These are phyloP conservation scores for Papiliotrema nemorosa DNA, from an alignment of 1,284 basidiomycete species.

Conservation along the genomic window DNA sequence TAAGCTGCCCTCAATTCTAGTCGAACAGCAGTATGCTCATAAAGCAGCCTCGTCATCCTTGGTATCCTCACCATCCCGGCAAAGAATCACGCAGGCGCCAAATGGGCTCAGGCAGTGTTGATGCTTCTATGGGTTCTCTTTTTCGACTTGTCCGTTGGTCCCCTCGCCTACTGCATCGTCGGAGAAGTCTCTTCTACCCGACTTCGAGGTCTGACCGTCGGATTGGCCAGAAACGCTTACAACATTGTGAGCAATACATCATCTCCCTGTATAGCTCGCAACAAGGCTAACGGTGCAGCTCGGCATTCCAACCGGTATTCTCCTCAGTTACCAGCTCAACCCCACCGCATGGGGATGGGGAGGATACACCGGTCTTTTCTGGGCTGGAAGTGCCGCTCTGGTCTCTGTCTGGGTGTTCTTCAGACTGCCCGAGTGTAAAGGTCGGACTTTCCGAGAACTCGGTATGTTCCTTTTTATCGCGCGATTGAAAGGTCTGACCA, in stretches of 20 bases:
- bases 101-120: slow-evolving; percentile 8
- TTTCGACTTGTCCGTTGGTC: slow-evolving; percentile 26
- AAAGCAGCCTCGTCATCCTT: slow-evolving; percentile 5
- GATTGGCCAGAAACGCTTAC: slow-evolving; percentile 50
- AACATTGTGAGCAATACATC: slow-evolving; percentile 33
- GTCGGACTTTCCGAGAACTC: slow-evolving; percentile 45
- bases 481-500: not conserved
- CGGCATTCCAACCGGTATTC: slow-evolving; percentile 15
- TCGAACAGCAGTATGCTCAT: too few relatives aligned
- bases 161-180: slow-evolving; percentile 35
- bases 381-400: slow-evolving; percentile 4
- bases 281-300: slow-evolving; percentile 9
- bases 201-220: slow-evolving; percentile 52
- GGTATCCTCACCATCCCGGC: slow-evolving; percentile 6
- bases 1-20: not conserved
- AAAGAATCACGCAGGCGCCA: not conserved
- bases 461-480: slow-evolving; percentile 39
- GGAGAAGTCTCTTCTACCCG: slow-evolving; percentile 48
- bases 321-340: slow-evolving; percentile 15
- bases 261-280: not conserved
- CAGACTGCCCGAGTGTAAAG: slow-evolving; percentile 29
- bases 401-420: slow-evolving; percentile 16
- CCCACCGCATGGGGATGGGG: slow-evolving; percentile 20
- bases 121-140: slow-evolving; percentile 25
- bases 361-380: slow-evolving; percentile 20